A percentile compares a stretch with the other conserved stretches of the same genome.
Conservation (phyloP, 306 rosid genomes). For the Begonia peltatifolia region DNA sequence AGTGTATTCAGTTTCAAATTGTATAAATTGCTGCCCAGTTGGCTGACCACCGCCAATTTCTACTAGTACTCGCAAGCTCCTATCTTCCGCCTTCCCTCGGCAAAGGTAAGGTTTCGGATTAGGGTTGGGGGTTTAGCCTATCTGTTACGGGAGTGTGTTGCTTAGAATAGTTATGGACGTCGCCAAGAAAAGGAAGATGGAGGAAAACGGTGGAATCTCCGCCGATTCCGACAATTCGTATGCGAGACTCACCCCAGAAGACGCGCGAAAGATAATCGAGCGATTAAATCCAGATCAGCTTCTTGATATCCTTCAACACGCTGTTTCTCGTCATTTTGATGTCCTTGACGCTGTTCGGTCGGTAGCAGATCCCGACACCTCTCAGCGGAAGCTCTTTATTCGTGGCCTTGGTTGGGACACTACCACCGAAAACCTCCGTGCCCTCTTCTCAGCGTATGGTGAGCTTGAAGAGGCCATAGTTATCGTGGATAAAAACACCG, state of each 20-base stretch:
- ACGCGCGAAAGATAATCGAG: conserved; percentile 70
- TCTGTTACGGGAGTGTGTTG: not conserved
- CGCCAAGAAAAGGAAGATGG: conserved; percentile 75
- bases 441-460: conserved; percentile 75
- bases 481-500: conserved; percentile 69
- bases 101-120: too few species aligned
- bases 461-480: conserved; percentile 92
- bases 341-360: conserved; percentile 66
- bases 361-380: conserved; percentile 48
- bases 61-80: too few species aligned
- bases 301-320: conserved; percentile 55
- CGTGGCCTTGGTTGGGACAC: conserved; percentile 98
- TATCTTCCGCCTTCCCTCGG: too few species aligned
- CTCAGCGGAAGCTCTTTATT: conserved; percentile 89
- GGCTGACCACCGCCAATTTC: too few species aligned
- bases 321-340: conserved; percentile 55
- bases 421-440: conserved; percentile 76
- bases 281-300: conserved; percentile 67
- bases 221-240: conserved; percentile 9
- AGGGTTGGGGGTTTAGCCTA: not conserved
- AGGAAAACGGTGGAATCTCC: conserved; percentile 51
- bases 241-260: conserved; percentile 32
- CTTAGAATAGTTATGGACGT: conserved; percentile 37
- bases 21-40: too few species aligned
- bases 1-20: too few species aligned